Conservation (phyloP, 495 filamentous ascomycete species). For the Pseudomonodictys pantanalensis region DNA sequence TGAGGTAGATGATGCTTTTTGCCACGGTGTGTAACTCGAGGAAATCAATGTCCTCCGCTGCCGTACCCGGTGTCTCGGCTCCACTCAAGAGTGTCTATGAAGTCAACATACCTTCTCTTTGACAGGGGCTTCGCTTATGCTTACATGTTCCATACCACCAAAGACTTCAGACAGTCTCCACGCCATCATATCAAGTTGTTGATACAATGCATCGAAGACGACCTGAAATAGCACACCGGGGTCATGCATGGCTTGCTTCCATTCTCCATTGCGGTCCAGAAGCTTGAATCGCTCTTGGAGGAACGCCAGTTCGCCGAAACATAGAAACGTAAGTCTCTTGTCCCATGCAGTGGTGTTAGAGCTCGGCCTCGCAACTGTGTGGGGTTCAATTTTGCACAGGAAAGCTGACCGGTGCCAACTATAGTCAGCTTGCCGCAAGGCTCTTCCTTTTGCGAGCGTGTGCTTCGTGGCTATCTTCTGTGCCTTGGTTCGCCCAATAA, state of each 20-base stretch:
- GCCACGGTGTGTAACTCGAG: slow-evolving; percentile 25
- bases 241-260: slow-evolving; percentile 16
- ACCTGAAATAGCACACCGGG: slow-evolving; percentile 11
- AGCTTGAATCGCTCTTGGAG: slow-evolving; percentile 13
- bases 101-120: too few species aligned
- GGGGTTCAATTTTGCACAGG: slow-evolving; percentile 9
- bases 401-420: slow-evolving; percentile 20
- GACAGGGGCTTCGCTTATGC: neutral
- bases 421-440: slow-evolving; percentile 23
- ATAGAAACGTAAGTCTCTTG: slow-evolving; percentile 13
- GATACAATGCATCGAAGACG: slow-evolving; percentile 22
- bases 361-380: neutral
- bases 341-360: neutral
- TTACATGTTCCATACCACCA: slow-evolving; percentile 3
- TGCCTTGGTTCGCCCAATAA: neutral
- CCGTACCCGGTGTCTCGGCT: slow-evolving; percentile 1
- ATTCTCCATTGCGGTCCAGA: neutral
- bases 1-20: slow-evolving; percentile 18
- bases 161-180: slow-evolving; percentile 8
- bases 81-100: slow-evolving; percentile 2
- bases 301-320: slow-evolving; percentile 16
- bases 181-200: slow-evolving; percentile 12
- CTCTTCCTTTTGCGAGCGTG: neutral
- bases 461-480: slow-evolving; percentile 1
- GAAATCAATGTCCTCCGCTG: slow-evolving; percentile 17